A percentile compares a stretch with the other conserved stretches of the same genome.
Conservation (phyloP, 352 stramenopile species). For the Hyaloperonospora arabidopsidis region DNA sequence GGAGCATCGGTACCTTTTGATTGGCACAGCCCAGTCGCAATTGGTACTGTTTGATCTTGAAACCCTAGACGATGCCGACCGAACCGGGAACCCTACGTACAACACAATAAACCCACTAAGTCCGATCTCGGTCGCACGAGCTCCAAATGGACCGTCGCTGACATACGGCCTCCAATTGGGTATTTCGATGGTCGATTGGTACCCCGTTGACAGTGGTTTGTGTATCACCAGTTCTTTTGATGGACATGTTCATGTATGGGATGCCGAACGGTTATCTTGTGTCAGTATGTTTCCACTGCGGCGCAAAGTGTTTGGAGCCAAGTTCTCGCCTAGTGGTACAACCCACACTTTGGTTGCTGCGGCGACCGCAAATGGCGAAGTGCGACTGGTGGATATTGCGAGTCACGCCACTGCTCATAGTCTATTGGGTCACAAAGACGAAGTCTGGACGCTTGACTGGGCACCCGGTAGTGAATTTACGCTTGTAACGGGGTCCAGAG, state of each 20-base stretch:
- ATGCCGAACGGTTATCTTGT: slow-evolving; percentile 60
- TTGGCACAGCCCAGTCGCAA: slow-evolving; percentile 48
- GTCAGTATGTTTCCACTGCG: slow-evolving; percentile 55
- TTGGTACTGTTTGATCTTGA: slow-evolving; percentile 59
- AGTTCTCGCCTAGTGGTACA: slow-evolving; percentile 54
- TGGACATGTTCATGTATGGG: slow-evolving; percentile 63
- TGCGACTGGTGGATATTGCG: slow-evolving; percentile 71
- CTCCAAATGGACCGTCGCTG: slow-evolving; percentile 4
- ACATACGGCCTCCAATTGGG: slow-evolving; percentile 37
- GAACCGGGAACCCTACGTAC: slow-evolving; percentile 10
- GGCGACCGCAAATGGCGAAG: slow-evolving; percentile 43
- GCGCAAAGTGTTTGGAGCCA: slow-evolving; percentile 51
- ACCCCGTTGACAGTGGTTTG: slow-evolving; percentile 73
- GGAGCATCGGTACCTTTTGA: slow-evolving; percentile 51
- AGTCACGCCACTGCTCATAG: slow-evolving; percentile 55
- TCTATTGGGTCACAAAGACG: slow-evolving; percentile 69
- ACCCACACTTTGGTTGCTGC: slow-evolving; percentile 66
- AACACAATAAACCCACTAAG: slow-evolving; percentile 31
- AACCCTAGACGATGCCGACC: slow-evolving; percentile 35
- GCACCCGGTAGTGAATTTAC: slow-evolving; percentile 63
- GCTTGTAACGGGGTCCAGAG: slow-evolving; percentile 45
- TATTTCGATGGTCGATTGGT: slow-evolving; percentile 81
- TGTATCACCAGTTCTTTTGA: slow-evolving; percentile 75
- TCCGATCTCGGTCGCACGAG: slow-evolving; percentile 17
- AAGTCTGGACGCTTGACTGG: slow-evolving; percentile 76